Conservation (phyloP, 805 yeast species). For the Candida andamanensis region DNA sequence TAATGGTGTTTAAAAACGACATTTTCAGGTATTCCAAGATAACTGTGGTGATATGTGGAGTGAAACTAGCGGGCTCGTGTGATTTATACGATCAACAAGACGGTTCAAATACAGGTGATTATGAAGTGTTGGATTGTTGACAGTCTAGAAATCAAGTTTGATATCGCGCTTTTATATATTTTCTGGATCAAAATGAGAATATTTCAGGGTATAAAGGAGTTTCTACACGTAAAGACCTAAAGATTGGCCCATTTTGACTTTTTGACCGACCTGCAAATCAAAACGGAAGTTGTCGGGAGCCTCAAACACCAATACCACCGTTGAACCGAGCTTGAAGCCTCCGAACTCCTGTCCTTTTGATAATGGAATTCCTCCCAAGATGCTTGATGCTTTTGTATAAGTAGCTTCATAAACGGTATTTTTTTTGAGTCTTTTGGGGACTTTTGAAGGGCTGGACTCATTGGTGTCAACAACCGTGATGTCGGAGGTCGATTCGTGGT, state of each 20-base stretch:
- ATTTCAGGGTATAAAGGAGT: too few species aligned
- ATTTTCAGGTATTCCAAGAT: too few species aligned
- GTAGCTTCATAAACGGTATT: constrained; percentile 93
- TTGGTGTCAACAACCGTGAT: neutral
- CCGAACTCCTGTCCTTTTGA: constrained; percentile 94
- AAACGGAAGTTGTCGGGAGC: constrained; percentile 83
- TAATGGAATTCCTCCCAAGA: constrained; percentile 83
- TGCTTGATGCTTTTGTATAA: constrained; percentile 69
- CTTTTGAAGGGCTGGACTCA: constrained; percentile 6
- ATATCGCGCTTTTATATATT: too few species aligned
- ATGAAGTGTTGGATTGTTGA: too few species aligned
- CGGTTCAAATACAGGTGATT: too few species aligned
- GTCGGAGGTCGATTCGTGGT: constrained; percentile 3
- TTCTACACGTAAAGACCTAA: constrained; percentile 49
- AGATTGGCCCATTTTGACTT: constrained; percentile 78
- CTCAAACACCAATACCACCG: constrained; percentile 95
- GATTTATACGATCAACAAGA: too few species aligned
- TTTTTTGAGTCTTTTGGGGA: constrained; percentile 46
- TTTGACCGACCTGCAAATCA: constrained; percentile 63
- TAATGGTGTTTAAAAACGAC: constrained; percentile 44
- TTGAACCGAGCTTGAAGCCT: constrained; percentile 92
- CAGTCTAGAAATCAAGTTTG: too few species aligned
- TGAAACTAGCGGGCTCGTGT: too few species aligned
- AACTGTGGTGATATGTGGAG: too few species aligned
- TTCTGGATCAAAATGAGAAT: too few species aligned